A percentile compares a stretch with the other conserved stretches of the same genome.
These are phyloP conservation scores for Blastocystis sp. DNA, from an alignment of 352 stramenopile species.

Conservation along the genomic window DNA sequence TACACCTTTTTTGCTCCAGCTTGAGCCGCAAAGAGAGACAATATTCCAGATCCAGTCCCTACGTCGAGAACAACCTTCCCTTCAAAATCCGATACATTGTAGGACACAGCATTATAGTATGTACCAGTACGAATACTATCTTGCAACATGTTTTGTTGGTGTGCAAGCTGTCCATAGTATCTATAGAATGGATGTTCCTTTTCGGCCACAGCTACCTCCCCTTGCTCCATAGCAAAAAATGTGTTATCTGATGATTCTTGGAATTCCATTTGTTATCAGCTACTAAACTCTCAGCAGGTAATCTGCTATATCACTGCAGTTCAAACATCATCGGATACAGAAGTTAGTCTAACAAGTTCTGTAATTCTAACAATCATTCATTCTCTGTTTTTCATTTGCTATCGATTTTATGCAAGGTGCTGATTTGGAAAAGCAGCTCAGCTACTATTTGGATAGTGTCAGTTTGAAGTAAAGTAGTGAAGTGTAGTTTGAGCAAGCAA, in stretches of 20 bases:
- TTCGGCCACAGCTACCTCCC: conserved; percentile 54
- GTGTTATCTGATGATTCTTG: neutral
- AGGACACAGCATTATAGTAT: conserved; percentile 93
- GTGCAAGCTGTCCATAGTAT: conserved; percentile 87
- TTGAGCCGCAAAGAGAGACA: conserved; percentile 93
- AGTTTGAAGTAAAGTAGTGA: no score
- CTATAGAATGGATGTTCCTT: conserved; percentile 79
- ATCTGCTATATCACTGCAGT: no score
- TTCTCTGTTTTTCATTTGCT: no score
- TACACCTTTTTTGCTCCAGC: conserved; percentile 93
- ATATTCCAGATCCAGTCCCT: conserved; percentile 94
- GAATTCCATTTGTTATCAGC: neutral
- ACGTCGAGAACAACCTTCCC: conserved; percentile 98
- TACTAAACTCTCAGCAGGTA: no score
- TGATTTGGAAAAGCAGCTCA: no score
- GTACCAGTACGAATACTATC: conserved; percentile 95
- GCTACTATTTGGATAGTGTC: no score
- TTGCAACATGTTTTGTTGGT: conserved; percentile 99
- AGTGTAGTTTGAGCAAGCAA: no score
- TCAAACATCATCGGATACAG: no score
- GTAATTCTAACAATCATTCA: no score
- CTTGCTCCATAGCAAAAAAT: conserved; percentile 31
- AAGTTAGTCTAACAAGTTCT: no score
- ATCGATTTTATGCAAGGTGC: no score
- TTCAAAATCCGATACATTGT: conserved; percentile 86